A percentile compares a stretch with the other conserved stretches of the same genome.
These are phyloP conservation scores for Fusarium udum DNA, from an alignment of 2,329 filamentous ascomycete genomes.

Conservation along the genomic window DNA sequence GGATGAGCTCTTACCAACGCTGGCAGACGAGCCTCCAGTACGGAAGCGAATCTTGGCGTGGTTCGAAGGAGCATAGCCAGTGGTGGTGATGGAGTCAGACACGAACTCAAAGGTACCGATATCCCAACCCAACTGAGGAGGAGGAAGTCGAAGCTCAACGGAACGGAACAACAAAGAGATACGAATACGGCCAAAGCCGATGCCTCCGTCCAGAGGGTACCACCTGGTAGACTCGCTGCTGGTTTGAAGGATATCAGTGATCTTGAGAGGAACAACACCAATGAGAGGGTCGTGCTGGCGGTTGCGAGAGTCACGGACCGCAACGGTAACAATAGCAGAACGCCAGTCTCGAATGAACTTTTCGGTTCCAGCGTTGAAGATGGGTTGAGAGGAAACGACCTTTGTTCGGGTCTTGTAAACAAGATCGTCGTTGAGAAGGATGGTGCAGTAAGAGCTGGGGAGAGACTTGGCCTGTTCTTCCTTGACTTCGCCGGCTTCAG, in stretches of 20 bases:
- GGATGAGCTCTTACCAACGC: slow-evolving; percentile 71
- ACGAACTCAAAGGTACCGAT: slow-evolving; percentile 93
- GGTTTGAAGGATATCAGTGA: slow-evolving; percentile 88
- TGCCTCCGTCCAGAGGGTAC: slow-evolving; percentile 96
- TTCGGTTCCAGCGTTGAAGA: slow-evolving; percentile 97
- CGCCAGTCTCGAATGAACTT: slow-evolving; percentile 94
- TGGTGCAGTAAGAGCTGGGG: slow-evolving; percentile 93
- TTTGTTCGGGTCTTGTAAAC: slow-evolving; percentile 95
- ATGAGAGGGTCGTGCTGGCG: slow-evolving; percentile 94
- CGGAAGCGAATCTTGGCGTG: slow-evolving; percentile 82
- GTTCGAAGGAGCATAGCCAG: slow-evolving; percentile 67
- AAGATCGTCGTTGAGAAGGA: slow-evolving; percentile 87
- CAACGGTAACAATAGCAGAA: slow-evolving; percentile 84
- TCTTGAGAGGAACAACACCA: slow-evolving; percentile 87
- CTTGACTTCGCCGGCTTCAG: slow-evolving; percentile 82
- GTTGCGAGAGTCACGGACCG: slow-evolving; percentile 88
- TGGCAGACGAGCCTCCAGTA: slow-evolving; percentile 84
- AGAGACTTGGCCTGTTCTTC: slow-evolving; percentile 83
- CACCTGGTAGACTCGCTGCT: slow-evolving; percentile 87
- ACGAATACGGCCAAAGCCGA: slow-evolving; percentile 89
- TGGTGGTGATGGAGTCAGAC: slow-evolving; percentile 73
- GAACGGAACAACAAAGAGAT: slow-evolving; percentile 92
- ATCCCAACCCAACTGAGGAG: slow-evolving; percentile 88
- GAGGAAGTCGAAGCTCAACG: slow-evolving; percentile 86
- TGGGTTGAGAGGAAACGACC: slow-evolving; percentile 91